These are phyloP conservation scores for Conringia planisiliqua DNA, from an alignment of 345 rosid genomes.

Conservation along the genomic window DNA sequence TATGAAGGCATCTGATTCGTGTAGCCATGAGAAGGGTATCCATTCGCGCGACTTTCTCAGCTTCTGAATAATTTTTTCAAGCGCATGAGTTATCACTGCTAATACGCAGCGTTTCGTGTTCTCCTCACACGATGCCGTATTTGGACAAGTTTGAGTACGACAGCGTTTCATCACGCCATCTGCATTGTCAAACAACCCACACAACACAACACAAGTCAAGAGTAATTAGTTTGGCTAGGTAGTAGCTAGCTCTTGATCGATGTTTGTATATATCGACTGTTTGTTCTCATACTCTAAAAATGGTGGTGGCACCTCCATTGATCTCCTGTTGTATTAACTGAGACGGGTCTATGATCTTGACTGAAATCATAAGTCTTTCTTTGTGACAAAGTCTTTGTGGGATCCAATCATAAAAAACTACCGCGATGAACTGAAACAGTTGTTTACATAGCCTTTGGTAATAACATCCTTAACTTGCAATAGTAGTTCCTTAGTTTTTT, in stretches of 20 bases:
- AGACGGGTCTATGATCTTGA: too few species aligned
- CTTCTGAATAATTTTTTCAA: not conserved
- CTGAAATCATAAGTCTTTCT: not conserved
- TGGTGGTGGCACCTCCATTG: not conserved
- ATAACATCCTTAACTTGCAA: not conserved
- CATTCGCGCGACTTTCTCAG: conserved; percentile 19
- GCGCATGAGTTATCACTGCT: not conserved
- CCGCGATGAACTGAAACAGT: not conserved
- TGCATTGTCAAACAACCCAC: not conserved
- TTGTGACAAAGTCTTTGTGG: not conserved
- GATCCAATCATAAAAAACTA: not conserved
- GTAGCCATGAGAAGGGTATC: conserved; percentile 26
- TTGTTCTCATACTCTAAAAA: not conserved
- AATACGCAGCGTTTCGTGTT: conserved; percentile 7
- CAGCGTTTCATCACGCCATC: not conserved
- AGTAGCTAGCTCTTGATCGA: too few species aligned
- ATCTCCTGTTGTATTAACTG: not conserved
- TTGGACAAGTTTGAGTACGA: not conserved
- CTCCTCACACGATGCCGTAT: not conserved
- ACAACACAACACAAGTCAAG: not conserved
- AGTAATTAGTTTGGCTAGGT: not conserved
- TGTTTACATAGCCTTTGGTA: not conserved
- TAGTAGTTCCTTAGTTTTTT: not conserved
- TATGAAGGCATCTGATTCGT: conserved; percentile 17
- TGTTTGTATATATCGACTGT: too few species aligned